A percentile compares a stretch with the other conserved stretches of the same genome.
These are phyloP conservation scores for Termitomyces sp. DNA, from an alignment of 768 basidiomycete genomes.

Conservation along the genomic window DNA sequence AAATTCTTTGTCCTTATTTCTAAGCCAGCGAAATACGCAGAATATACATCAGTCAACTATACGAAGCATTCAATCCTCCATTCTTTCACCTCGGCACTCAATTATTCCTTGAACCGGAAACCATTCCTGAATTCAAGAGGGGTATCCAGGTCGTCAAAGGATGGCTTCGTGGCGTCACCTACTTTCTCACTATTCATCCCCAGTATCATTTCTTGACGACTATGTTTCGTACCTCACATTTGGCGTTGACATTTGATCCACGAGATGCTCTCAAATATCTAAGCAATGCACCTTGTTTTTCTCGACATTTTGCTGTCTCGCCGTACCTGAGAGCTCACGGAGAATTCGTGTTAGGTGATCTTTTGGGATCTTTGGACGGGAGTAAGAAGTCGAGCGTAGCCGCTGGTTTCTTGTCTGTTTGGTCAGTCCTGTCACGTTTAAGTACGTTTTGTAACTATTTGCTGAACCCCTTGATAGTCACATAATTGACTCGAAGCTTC, in stretches of 20 bases:
- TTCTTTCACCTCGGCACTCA: conserved; percentile 42
- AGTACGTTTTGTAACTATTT: neutral
- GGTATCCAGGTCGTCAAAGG: conserved; percentile 34
- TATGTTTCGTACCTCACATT: conserved; percentile 30
- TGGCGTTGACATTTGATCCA: conserved; percentile 37
- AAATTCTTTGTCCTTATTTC: neutral
- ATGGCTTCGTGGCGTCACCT: conserved; percentile 44
- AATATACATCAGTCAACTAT: conserved; percentile 42
- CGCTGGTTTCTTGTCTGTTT: conserved; percentile 35
- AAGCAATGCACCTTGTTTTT: conserved; percentile 11
- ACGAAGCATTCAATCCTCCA: conserved; percentile 48
- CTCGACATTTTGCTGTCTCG: neutral
- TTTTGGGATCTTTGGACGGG: conserved; percentile 24
- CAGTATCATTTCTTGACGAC: conserved; percentile 33
- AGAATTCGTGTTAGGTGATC: conserved; percentile 18
- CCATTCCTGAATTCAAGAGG: conserved; percentile 36
- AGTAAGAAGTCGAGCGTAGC: conserved; percentile 22
- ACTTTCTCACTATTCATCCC: conserved; percentile 23
- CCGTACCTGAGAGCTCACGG: conserved; percentile 14
- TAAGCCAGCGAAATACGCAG: conserved; percentile 22
- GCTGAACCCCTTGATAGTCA: conserved; percentile 32
- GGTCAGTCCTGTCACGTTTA: conserved; percentile 25
- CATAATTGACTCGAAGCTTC: conserved; percentile 32
- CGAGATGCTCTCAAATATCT: conserved; percentile 31
- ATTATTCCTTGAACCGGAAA: conserved; percentile 26